These are phyloP conservation scores for Roridomyces roridus DNA, from an alignment of 768 basidiomycete species.

Conservation along the genomic window DNA sequence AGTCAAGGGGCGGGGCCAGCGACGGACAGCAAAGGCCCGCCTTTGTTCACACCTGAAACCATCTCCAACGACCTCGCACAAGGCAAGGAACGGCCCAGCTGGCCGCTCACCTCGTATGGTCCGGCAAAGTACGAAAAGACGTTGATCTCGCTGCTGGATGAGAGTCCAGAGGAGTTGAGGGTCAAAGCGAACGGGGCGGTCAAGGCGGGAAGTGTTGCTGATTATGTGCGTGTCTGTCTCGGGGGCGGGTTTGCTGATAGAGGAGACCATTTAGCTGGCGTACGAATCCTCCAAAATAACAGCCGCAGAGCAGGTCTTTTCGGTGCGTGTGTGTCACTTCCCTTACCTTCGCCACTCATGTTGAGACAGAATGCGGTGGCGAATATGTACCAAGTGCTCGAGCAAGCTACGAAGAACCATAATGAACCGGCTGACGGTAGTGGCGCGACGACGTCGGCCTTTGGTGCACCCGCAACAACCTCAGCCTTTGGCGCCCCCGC, in stretches of 20 bases:
- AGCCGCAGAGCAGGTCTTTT: conserved; percentile 55
- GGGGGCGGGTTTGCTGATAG: background rate
- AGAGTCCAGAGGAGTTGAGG: conserved; percentile 81
- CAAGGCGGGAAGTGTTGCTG: conserved; percentile 57
- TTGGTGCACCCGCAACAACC: conserved; percentile 25
- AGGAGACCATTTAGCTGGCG: conserved; percentile 44
- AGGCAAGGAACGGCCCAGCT: conserved; percentile 70
- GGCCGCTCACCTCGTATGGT: conserved; percentile 82
- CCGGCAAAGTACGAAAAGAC: conserved; percentile 77
- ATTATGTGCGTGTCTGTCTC: conserved; percentile 67
- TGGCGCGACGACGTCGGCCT: background rate
- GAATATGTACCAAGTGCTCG: conserved; percentile 56
- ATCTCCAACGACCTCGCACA: conserved; percentile 69
- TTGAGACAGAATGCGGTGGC: conserved; percentile 49
- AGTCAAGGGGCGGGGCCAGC: no score
- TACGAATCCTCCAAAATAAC: conserved; percentile 65
- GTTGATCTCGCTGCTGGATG: conserved; percentile 69
- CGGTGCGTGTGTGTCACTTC: conserved; percentile 33
- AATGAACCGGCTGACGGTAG: conserved; percentile 8
- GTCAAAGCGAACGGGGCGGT: conserved; percentile 64
- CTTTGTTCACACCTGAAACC: conserved; percentile 43
- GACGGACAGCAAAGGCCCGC: no score
- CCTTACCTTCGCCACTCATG: background rate
- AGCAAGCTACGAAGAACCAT: conserved; percentile 57
- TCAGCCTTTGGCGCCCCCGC: conserved; percentile 22